phyloP scores from a whole-genome alignment of 306 rosid genomes.

The Quercus alba region DNA sequence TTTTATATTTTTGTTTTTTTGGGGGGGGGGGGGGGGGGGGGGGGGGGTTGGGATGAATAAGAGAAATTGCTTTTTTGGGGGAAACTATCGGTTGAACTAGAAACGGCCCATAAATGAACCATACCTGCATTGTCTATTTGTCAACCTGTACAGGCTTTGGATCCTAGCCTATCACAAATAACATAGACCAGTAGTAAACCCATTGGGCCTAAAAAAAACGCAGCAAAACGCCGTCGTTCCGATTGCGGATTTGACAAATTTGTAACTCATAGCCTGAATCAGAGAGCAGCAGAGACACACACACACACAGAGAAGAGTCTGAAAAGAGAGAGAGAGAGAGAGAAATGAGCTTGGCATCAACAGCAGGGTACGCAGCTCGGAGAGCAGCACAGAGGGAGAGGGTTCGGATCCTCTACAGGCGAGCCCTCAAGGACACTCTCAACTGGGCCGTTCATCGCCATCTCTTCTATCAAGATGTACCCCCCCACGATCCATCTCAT shows the following conservation, averaged over 20 bases:
- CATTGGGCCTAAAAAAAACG: background rate
- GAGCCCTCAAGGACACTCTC: slow-evolving; percentile 90
- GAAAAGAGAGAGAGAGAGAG: slow-evolving; percentile 1
- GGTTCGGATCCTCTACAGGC: slow-evolving; percentile 93
- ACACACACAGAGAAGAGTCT: background rate
- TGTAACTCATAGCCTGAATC: background rate
- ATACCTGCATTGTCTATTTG: no score
- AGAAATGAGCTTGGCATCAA: slow-evolving; percentile 50
- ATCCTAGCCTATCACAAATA: no score
- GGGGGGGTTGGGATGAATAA: no score
- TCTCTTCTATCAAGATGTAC: slow-evolving; percentile 84
- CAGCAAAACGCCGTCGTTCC: background rate
- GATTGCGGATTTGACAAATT: background rate
- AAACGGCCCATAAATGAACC: no score
- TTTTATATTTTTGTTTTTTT: no score
- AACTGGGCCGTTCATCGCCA: slow-evolving; percentile 99
- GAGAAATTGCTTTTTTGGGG: no score
- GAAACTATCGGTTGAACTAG: no score
- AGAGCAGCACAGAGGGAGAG: slow-evolving; percentile 92
- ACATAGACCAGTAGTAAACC: background rate
- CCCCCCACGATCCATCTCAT: background rate
- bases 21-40: no score
- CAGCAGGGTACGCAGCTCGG: slow-evolving; percentile 65
- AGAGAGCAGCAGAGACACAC: background rate
- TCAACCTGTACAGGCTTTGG: no score